Base-by-base conservation (phyloP, 768 basidiomycete genomes). In the Agaricus bisporus region DNA sequence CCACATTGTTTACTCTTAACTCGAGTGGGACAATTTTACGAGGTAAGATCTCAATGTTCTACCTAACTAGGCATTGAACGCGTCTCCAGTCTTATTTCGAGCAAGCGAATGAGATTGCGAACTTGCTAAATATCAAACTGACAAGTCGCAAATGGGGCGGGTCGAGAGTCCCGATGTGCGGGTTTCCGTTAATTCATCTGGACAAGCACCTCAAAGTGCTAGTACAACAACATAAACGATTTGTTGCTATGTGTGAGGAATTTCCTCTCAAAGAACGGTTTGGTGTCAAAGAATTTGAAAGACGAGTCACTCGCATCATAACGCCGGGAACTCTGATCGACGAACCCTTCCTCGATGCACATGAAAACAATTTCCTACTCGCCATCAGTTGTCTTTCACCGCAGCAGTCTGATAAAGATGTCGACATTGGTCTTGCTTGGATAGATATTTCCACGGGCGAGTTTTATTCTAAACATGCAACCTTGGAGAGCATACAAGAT, bases 321-420 rank as follows among this genome's bases (percentile, higher is more conserved):
- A 95, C 95, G 3, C 94, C 95, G 5, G 95, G 95, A 28, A 98
- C 95, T 4, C 80, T 98, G 53, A 88, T 95, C 28, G 92, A 95
- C 64, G 95, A 97, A 64, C 77, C 85, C 0, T 95, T 95, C 69
- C 66, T 95, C 51, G 85, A 88, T 58, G 86, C 82, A 18, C 84
- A 81, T 62, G 89, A 93, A 66, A 95, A 93, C 63, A 94, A 95
- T 60, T 97, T 91, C 64, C 78, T 98, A 42, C 79, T 97, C 28
- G 80, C 92, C 5, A 73, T 95, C 37, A 69, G 69, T 32, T 43
- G 61, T 8, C 51, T 17, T 43, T 48, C 41, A 26, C 55, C 22
- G 36, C 48, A n/a, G 35, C 29, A 38, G 35, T 46, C 17, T 28
- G 26, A 49, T 36, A 56, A 42, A 41, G 57, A 60, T 11, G 58